Evolutionary conservation across 805 yeast genomes (phyloP).

Genomic region (Kodamaea kaohsiungensis): DNA sequence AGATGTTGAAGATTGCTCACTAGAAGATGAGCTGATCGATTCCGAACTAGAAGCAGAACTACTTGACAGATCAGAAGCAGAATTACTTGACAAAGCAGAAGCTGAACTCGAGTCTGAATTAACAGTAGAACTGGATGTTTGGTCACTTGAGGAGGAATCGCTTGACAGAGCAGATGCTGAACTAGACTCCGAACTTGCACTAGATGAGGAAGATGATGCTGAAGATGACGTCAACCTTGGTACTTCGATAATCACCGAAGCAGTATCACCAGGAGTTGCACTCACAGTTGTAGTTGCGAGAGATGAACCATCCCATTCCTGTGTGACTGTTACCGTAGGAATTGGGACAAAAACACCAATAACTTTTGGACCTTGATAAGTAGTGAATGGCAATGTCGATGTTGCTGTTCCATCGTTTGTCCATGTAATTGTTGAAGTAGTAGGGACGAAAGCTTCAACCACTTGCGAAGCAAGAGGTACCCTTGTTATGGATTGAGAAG

Average conservation of each 20-base stretch:
- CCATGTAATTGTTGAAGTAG: neutral
- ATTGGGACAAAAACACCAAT: constrained; percentile 13
- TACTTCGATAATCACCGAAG: constrained; percentile 14
- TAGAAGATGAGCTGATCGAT: too few relatives aligned
- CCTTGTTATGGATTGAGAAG: neutral
- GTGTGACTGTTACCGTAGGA: constrained; percentile 9
- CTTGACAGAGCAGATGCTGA: neutral
- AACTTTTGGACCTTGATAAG: neutral
- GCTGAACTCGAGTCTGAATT: too few relatives aligned
- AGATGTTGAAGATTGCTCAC: too few relatives aligned
- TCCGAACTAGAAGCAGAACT: too few relatives aligned
- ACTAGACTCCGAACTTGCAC: neutral
- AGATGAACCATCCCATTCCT: constrained; percentile 10
- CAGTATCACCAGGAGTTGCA: constrained; percentile 13
- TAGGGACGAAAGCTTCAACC: neutral
- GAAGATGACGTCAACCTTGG: neutral
- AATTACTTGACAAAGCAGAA: too few relatives aligned
- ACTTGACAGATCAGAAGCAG: too few relatives aligned
- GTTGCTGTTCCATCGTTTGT: neutral
- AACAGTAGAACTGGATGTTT: too few relatives aligned
- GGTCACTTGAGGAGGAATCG: neutral
- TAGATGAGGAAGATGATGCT: neutral
- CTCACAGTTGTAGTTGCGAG: constrained; percentile 9
- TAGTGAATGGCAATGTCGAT: neutral
- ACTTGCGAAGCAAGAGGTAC: neutral